phyloP scores from a whole-genome alignment of 1,284 basidiomycete species.

The Ganoderma multipileum region DNA sequence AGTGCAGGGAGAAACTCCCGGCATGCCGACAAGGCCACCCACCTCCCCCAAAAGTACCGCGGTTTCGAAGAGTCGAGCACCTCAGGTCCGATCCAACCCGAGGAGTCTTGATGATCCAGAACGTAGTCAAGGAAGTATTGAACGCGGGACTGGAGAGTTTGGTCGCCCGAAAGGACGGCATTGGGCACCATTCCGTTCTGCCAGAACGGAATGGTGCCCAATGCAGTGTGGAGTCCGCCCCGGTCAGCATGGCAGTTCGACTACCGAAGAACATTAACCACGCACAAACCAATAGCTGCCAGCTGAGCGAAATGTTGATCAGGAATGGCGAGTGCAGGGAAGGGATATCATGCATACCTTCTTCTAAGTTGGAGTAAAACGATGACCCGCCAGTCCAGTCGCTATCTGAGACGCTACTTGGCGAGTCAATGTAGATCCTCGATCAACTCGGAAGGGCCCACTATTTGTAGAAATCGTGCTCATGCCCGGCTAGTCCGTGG shows the following conservation, averaged over 20 bases:
- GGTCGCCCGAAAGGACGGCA: slow-evolving; percentile 50
- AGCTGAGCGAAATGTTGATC: neutral
- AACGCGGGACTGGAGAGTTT: slow-evolving; percentile 52
- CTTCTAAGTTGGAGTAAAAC: neutral
- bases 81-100: slow-evolving; percentile 64
- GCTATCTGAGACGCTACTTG: neutral
- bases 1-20: no score
- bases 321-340: neutral
- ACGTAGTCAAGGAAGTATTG: slow-evolving; percentile 59
- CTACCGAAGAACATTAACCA: neutral
- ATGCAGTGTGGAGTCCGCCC: neutral
- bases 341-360: neutral
- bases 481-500: neutral
- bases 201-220: no score
- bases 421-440: neutral
- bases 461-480: neutral
- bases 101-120: slow-evolving; percentile 56
- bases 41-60: slow-evolving; percentile 61
- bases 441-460: neutral
- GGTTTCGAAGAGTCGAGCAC: slow-evolving; percentile 54
- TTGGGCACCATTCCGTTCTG: neutral
- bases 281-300: slow-evolving; percentile 1
- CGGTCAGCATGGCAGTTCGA: neutral
- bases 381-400: neutral
- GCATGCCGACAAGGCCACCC: slow-evolving; percentile 10